Base-by-base conservation (phyloP, 352 stramenopile genomes). In the Globisporangium heterothallicum region DNA sequence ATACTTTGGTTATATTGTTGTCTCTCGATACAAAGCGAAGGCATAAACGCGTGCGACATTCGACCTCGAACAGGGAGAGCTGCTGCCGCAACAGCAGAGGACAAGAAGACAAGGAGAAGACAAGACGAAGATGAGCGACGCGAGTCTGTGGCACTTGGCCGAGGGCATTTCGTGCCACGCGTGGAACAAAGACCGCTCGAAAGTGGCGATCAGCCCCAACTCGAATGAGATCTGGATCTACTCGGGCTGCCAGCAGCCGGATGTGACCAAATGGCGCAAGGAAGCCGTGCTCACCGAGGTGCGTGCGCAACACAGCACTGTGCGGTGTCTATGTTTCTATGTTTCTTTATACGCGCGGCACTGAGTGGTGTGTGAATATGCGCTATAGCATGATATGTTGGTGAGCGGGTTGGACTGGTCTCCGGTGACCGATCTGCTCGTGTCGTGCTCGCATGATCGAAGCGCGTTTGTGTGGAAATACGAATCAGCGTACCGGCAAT, bases 381-480 rank as follows among this genome's bases (percentile, higher is more conserved):
- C 57, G 24, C 16, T 19, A 30, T 44, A 94, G 82, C 93, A 98
- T 64, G 92, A 97, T 72, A 95, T 98, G 76, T 42, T 97, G 29
- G 92, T 98, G 51, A 84, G 72, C 50, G 88, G 86, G 1, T 64
- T 98, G 50, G 92, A 97, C 68, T 98, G 93, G 93, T 97, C 80
- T 18, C 83, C 85, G 2, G 85, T 93, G 50, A 90, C 88, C 44
- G 94, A 98, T 70, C 86, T 95, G 69, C 84, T 98, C 26, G 93
- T 98, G 29, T 97, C 91, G 22, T 97, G 91, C 72, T 96, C 86
- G 41, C 93, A 98, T 62, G 93, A 98, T 64, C 84, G 91, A 43
- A 96, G 94, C 49, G 92, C 93, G 27, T 98, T 98, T 49, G 93
- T 98, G 32, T 98, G 93, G 93, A 95, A 86, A 38, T 97, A 88